Conservation (phyloP, 208 protist genomes). For the Trypanosoma melophagium region DNA sequence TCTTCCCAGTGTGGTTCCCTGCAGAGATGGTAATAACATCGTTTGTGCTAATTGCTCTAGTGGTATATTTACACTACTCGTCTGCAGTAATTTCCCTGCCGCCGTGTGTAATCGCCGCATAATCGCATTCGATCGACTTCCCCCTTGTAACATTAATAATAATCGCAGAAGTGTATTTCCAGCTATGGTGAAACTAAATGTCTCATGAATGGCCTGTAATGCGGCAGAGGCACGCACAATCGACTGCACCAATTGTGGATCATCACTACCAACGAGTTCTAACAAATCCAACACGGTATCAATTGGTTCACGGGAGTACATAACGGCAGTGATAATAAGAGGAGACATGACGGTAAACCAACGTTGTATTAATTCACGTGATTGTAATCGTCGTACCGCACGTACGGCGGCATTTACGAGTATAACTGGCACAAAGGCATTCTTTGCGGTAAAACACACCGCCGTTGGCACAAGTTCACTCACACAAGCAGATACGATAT, state of each 20-base stretch:
- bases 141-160: conserved; percentile 22
- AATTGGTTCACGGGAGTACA: conserved; percentile 19
- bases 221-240: conserved; percentile 18
- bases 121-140: conserved; percentile 16
- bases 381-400: conserved; percentile 4
- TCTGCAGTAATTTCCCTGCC: conserved; percentile 6
- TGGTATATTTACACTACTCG: background rate
- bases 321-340: conserved; percentile 20
- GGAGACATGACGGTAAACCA: conserved; percentile 23
- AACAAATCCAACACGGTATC: conserved; percentile 25
- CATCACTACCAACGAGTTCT: conserved; percentile 14
- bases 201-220: conserved; percentile 20
- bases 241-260: conserved; percentile 19
- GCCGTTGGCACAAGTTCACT: conserved; percentile 24
- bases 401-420: conserved; percentile 15
- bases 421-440: conserved; percentile 21
- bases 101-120: conserved; percentile 22
- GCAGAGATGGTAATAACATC: conserved; percentile 25
- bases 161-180: conserved; percentile 21
- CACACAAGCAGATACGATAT: conserved; percentile 12
- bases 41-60: conserved; percentile 23
- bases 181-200: conserved; percentile 6
- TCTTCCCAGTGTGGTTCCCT: conserved; percentile 21
- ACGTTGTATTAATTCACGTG: conserved; percentile 17
- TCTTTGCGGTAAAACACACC: conserved; percentile 12